Base-by-base conservation (phyloP, 2,329 filamentous ascomycete genomes). In the Thielaviopsis euricoi region DNA sequence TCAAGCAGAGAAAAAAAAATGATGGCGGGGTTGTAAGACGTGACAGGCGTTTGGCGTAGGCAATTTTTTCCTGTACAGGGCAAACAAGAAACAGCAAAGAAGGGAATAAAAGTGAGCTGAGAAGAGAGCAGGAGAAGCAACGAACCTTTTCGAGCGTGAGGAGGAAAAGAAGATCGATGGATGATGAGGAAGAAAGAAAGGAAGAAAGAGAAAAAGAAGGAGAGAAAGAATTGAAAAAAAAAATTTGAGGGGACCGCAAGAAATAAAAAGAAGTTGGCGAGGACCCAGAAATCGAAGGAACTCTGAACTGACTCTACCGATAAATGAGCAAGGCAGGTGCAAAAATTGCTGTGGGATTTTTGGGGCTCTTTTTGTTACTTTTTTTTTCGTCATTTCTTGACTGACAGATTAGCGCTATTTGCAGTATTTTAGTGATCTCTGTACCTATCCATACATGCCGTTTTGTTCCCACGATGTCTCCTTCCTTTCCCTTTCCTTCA, bases 181-280 rank as follows among this genome's bases (percentile, higher is more conserved):
- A 55, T 61, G 64, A 61, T 55, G 60, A 40, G 26, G 43, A 54
- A 54, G 52, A 40, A 55, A 17, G 40, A 50, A 51, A 58, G 52
- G 52, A 60, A 54, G 58, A 53, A 60, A 33, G 61, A 13, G 29
- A 49, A n/a, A 48, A 26, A 53, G 56, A 63, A 63, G 63, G 58
- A 60, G 59, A 63, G 64, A 60, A 64, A 65, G 66, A 58, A 60
- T 63, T 64, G 67, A 63, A 64, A 64, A 65, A 64, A 62, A 64
- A 59, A 65, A 64, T 62, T 66, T 62, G 64, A 63, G 64, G 63
- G 61, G 60, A 26, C 58, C 59, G 61, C 60, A 60, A 57, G 37
- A 23, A 17, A 40, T 52, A 57, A 43, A 57, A 57, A 52, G 55
- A 51, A 57, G 55, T 57, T 33, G 55, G 37, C 23, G 22, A 48